Conservation (phyloP, 2,329 filamentous ascomycete genomes). For the Thelonectria olida region DNA sequence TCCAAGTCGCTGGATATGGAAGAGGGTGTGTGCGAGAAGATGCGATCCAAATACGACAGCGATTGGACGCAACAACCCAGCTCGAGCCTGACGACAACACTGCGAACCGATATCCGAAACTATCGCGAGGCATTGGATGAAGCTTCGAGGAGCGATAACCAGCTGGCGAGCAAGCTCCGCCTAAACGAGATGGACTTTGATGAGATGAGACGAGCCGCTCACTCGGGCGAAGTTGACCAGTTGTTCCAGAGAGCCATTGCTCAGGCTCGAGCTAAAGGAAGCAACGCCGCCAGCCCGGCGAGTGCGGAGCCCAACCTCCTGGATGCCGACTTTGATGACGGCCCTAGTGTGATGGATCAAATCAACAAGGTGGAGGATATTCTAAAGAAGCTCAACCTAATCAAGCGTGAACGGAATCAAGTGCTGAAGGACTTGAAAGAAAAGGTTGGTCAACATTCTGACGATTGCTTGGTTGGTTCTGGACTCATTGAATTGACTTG, state of each 20-base stretch:
- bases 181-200: slow-evolving; percentile 91
- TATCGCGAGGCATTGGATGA: slow-evolving; percentile 92
- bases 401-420: slow-evolving; percentile 91
- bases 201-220: slow-evolving; percentile 91
- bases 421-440: slow-evolving; percentile 97
- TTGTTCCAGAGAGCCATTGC: slow-evolving; percentile 89
- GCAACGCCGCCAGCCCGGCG: slow-evolving; percentile 68
- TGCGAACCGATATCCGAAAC: slow-evolving; percentile 86
- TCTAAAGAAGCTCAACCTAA: slow-evolving; percentile 87
- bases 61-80: slow-evolving; percentile 99
- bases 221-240: slow-evolving; percentile 85
- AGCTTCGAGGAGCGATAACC: slow-evolving; percentile 84
- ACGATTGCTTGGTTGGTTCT: background rate
- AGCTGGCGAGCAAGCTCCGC: slow-evolving; percentile 83
- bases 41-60: slow-evolving; percentile 94
- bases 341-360: slow-evolving; percentile 85
- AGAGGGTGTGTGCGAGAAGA: slow-evolving; percentile 98
- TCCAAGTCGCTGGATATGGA: slow-evolving; percentile 94
- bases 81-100: slow-evolving; percentile 84
- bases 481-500: slow-evolving; percentile 21
- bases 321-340: slow-evolving; percentile 91
- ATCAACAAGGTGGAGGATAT: slow-evolving; percentile 89
- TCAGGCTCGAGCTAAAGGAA: slow-evolving; percentile 75
- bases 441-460: slow-evolving; percentile 70
- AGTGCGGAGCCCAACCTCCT: slow-evolving; percentile 78